These are phyloP conservation scores for Thermothelomyces thermophilus DNA, from an alignment of 2,329 filamentous ascomycete species.

Conservation along the genomic window DNA sequence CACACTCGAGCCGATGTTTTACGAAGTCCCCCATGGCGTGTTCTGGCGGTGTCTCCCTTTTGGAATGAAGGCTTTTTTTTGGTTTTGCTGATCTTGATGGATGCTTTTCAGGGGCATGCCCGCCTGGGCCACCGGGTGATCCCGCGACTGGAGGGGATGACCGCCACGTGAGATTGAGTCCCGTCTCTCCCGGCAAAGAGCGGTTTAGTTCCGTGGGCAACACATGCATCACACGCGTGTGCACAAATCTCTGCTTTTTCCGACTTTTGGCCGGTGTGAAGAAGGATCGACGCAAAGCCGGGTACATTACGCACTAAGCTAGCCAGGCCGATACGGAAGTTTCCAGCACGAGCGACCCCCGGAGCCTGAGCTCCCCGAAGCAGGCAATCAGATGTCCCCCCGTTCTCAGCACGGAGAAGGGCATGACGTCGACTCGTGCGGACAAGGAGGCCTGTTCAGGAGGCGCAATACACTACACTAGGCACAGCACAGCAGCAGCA, in stretches of 20 bases:
- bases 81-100: neutral
- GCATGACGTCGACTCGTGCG: neutral
- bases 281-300: neutral
- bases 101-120: neutral
- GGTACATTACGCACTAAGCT: too few species aligned
- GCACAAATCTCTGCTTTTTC: too few species aligned
- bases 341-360: neutral
- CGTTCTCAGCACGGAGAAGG: neutral
- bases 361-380: neutral
- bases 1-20: too few species aligned
- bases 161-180: neutral
- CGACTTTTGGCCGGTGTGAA: neutral
- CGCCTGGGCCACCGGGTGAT: neutral
- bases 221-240: too few species aligned
- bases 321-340: neutral
- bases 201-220: too few species aligned
- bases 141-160: neutral
- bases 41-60: neutral
- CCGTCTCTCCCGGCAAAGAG: neutral
- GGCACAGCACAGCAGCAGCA: too few species aligned
- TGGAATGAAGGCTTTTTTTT: too few species aligned
- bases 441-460: neutral
- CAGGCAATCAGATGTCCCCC: too few species aligned
- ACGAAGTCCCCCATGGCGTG: neutral
- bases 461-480: too few species aligned